phyloP scores from a whole-genome alignment of 805 yeast species.

The Candida yuanshanica region DNA sequence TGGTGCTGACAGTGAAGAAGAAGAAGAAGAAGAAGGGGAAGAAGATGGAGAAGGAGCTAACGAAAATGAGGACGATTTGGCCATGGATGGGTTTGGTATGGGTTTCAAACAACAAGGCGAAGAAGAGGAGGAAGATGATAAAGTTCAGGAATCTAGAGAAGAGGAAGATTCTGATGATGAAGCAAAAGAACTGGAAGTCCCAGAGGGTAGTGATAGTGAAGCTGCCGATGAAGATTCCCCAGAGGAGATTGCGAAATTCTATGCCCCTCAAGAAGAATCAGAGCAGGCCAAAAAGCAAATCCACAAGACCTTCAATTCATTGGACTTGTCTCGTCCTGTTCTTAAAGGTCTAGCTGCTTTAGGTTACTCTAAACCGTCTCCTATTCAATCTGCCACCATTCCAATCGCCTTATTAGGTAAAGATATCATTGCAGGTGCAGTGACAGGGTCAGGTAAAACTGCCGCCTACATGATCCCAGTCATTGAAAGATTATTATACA shows the following conservation, averaged over 20 bases:
- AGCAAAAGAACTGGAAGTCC: constrained; percentile 22
- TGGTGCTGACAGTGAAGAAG: constrained; percentile 34
- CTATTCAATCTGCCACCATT: constrained; percentile 88
- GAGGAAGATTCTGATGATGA: constrained; percentile 31
- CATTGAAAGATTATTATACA: constrained; percentile 83
- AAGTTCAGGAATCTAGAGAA: constrained; percentile 29
- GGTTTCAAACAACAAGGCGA: constrained; percentile 27
- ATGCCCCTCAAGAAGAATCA: constrained; percentile 51
- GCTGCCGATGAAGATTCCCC: constrained; percentile 57
- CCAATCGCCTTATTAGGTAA: constrained; percentile 92
- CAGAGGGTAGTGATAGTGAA: constrained; percentile 27
- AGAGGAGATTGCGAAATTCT: constrained; percentile 79
- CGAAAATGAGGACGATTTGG: constrained; percentile 35
- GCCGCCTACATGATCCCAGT: constrained; percentile 98
- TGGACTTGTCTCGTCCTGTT: constrained; percentile 86
- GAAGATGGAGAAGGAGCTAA: constrained; percentile 37
- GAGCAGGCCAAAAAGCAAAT: constrained; percentile 45
- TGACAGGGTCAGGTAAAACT: constrained; percentile 98
- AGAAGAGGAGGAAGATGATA: constrained; percentile 24
- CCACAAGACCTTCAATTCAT: constrained; percentile 65
- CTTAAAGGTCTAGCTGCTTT: constrained; percentile 74
- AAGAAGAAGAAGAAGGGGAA: constrained; percentile 35
- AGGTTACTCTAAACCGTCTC: constrained; percentile 86
- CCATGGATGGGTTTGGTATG: constrained; percentile 42
- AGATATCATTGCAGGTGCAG: constrained; percentile 98